These are phyloP conservation scores for Amanita phalloides DNA, from an alignment of 768 basidiomycete genomes.

Conservation along the genomic window DNA sequence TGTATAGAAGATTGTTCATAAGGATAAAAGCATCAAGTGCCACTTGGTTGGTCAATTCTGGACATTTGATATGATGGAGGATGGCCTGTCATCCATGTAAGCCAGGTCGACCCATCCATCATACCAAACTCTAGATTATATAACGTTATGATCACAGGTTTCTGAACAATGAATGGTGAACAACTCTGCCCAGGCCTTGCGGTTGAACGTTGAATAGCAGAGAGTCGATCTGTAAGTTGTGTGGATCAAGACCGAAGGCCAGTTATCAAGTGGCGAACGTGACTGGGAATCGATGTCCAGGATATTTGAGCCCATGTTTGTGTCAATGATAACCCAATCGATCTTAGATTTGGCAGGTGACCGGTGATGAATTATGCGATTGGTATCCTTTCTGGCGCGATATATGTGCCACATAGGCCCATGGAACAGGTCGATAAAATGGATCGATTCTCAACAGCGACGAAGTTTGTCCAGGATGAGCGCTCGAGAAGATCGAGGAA, in stretches of 20 bases:
- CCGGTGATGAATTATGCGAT: not conserved
- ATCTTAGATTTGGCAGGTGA: not conserved
- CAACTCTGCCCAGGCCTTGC: not conserved
- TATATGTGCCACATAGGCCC: not conserved
- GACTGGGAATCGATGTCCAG: not conserved
- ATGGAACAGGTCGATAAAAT: not conserved
- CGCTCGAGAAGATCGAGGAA: not conserved
- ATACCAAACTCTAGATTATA: not conserved
- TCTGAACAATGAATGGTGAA: not conserved
- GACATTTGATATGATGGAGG: too few species aligned
- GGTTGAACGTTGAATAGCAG: not conserved
- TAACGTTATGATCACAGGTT: not conserved
- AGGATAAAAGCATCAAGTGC: too few species aligned
- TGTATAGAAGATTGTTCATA: conserved; percentile 8
- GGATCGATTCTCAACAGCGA: not conserved
- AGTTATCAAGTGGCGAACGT: not conserved
- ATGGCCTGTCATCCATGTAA: too few species aligned
- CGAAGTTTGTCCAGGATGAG: not conserved
- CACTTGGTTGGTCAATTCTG: too few species aligned
- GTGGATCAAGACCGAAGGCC: not conserved
- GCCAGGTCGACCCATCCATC: not conserved
- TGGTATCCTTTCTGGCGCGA: not conserved
- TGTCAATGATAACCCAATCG: not conserved
- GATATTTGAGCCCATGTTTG: not conserved
- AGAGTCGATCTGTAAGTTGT: not conserved